These are phyloP conservation scores for Cryoendolithus antarcticus DNA, from an alignment of 2,329 filamentous ascomycete genomes.

Conservation along the genomic window DNA sequence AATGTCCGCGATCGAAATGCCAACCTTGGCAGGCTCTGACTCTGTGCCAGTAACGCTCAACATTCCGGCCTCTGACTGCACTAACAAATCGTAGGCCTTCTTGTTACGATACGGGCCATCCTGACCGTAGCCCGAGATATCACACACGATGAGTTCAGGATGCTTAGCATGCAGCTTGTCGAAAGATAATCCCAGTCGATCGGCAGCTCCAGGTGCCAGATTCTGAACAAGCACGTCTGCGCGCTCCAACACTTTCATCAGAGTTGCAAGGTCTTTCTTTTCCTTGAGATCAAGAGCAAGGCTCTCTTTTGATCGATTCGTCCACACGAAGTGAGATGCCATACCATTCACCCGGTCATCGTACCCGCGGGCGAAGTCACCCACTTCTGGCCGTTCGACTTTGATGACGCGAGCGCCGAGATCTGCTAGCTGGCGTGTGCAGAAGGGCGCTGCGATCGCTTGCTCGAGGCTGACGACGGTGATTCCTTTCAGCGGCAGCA, in stretches of 20 bases:
- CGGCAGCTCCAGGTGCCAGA: constrained; percentile 38
- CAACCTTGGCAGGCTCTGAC: constrained; percentile 37
- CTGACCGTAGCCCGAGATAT: constrained; percentile 42
- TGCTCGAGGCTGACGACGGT: constrained; percentile 43
- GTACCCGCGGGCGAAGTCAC: constrained; percentile 42
- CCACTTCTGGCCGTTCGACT: constrained; percentile 38
- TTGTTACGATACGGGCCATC: constrained; percentile 41
- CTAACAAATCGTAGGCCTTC: constrained; percentile 44
- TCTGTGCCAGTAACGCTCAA: constrained; percentile 39
- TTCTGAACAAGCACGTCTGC: constrained; percentile 44
- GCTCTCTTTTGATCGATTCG: constrained; percentile 43
- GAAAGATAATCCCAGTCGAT: constrained; percentile 37
- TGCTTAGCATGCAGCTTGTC: constrained; percentile 31
- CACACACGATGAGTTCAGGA: constrained; percentile 39
- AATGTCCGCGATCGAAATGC: constrained; percentile 44
- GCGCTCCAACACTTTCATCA: constrained; percentile 32
- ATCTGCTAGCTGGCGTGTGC: constrained; percentile 42
- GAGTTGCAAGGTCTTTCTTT: constrained; percentile 28
- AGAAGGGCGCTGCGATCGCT: constrained; percentile 43
- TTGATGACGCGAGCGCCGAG: constrained; percentile 44
- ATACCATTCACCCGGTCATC: constrained; percentile 39
- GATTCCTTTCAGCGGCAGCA: constrained; percentile 30
- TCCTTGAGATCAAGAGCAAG: constrained; percentile 39
- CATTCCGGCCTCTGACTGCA: constrained; percentile 43
- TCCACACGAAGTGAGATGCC: constrained; percentile 45